These are phyloP conservation scores for Pulveroboletus sp. DNA, from an alignment of 768 basidiomycete species.

Conservation along the genomic window DNA sequence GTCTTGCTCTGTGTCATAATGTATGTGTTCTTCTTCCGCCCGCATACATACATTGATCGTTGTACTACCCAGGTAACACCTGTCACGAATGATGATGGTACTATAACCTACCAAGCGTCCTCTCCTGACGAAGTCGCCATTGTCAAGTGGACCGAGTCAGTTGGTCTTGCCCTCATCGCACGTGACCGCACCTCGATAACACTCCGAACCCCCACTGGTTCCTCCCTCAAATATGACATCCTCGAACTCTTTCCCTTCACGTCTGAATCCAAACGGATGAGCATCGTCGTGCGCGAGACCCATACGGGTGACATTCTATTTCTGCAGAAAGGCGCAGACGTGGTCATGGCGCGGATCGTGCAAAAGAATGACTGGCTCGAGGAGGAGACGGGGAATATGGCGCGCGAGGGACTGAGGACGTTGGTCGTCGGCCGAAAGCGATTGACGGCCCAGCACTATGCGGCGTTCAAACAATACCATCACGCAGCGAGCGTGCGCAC, in stretches of 20 bases:
- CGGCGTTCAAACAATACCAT: conserved; percentile 67
- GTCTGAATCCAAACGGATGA: conserved; percentile 98
- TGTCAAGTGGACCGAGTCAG: conserved; percentile 94
- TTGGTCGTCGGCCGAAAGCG: conserved; percentile 88
- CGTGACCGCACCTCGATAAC: conserved; percentile 92
- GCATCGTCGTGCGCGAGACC: conserved; percentile 86
- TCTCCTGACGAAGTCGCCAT: conserved; percentile 99
- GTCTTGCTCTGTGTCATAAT: conserved; percentile 95
- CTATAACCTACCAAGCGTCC: conserved; percentile 95
- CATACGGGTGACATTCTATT: conserved; percentile 80
- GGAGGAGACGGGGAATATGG: conserved; percentile 99
- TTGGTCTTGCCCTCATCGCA: conserved; percentile 84
- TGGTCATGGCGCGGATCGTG: conserved; percentile 95
- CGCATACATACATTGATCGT: background rate
- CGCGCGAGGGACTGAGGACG: conserved; percentile 90
- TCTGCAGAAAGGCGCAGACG: conserved; percentile 96
- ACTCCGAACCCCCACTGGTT: conserved; percentile 68
- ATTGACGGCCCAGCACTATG: conserved; percentile 65
- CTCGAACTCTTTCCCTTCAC: conserved; percentile 98
- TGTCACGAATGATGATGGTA: conserved; percentile 90
- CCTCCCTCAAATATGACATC: conserved; percentile 71
- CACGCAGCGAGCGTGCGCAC: conserved; percentile 77
- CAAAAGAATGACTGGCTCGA: conserved; percentile 98
- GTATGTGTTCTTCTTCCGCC: conserved; percentile 41
- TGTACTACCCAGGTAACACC: conserved; percentile 82